A percentile compares a stretch with the other conserved stretches of the same genome.
Conservation (phyloP, 192 early-diverging fungal genomes). For the Podila clonocystis region DNA sequence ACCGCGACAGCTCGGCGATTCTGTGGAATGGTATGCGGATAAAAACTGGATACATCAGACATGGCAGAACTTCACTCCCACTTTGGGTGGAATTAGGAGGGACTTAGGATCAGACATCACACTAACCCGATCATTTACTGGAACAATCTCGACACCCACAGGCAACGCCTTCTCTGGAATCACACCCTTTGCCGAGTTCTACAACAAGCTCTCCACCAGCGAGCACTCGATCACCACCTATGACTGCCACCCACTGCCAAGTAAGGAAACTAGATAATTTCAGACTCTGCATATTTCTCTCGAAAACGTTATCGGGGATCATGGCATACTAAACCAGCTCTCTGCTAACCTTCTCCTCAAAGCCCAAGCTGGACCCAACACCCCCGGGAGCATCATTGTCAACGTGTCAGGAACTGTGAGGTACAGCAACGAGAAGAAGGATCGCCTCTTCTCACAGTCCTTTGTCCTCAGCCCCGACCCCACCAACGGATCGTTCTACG, state of each 20-base stretch:
- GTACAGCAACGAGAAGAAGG: conserved; percentile 52
- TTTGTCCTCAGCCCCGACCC: conserved; percentile 60
- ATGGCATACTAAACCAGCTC: not conserved
- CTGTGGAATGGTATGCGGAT: conserved; percentile 61
- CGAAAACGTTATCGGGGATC: not conserved
- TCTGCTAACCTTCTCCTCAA: not conserved
- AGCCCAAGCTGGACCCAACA: conserved; percentile 49
- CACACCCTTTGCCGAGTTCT: conserved; percentile 56
- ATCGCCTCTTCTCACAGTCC: conserved; percentile 54
- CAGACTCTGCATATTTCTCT: not conserved
- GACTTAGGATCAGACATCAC: too few relatives aligned
- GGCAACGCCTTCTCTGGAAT: conserved; percentile 59
- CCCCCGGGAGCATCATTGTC: conserved; percentile 54
- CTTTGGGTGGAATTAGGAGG: not conserved
- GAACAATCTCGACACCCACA: conserved; percentile 2
- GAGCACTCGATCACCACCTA: conserved; percentile 55
- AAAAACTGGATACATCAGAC: too few relatives aligned
- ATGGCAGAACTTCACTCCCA: not conserved
- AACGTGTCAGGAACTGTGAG: conserved; percentile 59
- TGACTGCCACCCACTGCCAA: conserved; percentile 61
- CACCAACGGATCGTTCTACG: conserved; percentile 56
- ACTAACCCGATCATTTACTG: too few relatives aligned
- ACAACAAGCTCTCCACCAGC: conserved; percentile 47
- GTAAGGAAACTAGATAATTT: conserved; percentile 16
- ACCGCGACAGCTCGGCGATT: conserved; percentile 61